phyloP scores from a whole-genome alignment of 805 yeast genomes.

The Starmerella geochares region DNA sequence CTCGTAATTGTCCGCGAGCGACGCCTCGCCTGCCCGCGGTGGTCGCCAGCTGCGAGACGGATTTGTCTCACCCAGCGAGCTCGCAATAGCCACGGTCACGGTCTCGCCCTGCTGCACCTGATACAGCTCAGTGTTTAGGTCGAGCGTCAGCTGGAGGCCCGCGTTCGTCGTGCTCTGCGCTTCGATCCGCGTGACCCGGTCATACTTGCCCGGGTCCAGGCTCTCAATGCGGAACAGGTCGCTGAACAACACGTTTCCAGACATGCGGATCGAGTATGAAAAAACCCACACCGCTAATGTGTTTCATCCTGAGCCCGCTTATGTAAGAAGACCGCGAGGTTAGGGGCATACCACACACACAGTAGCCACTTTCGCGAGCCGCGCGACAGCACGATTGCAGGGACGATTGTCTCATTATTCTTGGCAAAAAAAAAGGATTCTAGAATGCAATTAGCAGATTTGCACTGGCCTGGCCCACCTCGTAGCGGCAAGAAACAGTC shows the following conservation, averaged over 20 bases:
- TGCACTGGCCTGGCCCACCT: too few relatives aligned
- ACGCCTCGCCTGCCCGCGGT: conserved; percentile 70
- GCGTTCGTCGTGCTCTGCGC: conserved; percentile 75
- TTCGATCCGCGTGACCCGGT: conserved; percentile 79
- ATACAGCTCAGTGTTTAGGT: conserved; percentile 82
- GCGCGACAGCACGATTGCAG: too few relatives aligned
- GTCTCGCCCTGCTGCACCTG: conserved; percentile 71
- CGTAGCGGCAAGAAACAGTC: too few relatives aligned
- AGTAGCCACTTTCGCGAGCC: too few relatives aligned
- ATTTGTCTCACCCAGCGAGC: conserved; percentile 47
- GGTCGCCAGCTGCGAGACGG: conserved; percentile 67
- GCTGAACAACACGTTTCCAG: conserved; percentile 63
- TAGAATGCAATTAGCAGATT: too few relatives aligned
- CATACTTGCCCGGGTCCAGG: conserved; percentile 81
- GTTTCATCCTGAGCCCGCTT: too few relatives aligned
- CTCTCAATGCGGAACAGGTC: conserved; percentile 81
- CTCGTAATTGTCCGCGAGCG: conserved; percentile 92
- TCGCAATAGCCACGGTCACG: conserved; percentile 76
- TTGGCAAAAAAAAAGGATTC: too few relatives aligned
- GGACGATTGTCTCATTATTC: too few relatives aligned
- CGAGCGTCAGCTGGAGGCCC: conserved; percentile 75
- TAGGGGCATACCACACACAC: neutral
- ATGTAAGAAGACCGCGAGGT: neutral
- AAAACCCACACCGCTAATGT: neutral
- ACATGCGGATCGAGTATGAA: conserved; percentile 16